Conservation (phyloP, 768 basidiomycete genomes). For the Hebeloma cylindrosporum region DNA sequence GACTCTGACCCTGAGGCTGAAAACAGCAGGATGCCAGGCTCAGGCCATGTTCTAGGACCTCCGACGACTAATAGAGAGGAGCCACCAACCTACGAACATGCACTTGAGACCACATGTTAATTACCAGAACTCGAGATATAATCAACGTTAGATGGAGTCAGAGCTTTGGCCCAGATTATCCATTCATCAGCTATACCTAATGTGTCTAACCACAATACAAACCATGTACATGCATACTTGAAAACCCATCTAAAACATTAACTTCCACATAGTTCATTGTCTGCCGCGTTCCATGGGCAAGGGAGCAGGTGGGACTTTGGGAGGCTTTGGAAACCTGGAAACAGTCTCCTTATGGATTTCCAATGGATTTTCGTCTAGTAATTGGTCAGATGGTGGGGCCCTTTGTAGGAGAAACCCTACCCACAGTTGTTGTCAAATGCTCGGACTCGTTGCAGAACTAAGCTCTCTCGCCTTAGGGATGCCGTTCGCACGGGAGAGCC, state of each 20-base stretch:
- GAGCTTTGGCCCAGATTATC: too few relatives aligned
- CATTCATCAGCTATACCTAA: slow-evolving; percentile 7
- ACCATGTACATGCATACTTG: background rate
- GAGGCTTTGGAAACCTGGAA: slow-evolving; percentile 40
- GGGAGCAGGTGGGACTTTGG: slow-evolving; percentile 31
- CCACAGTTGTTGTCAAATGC: slow-evolving; percentile 29
- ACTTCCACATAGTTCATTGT: slow-evolving; percentile 1
- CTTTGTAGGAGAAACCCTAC: slow-evolving; percentile 1
- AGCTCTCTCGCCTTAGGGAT: slow-evolving; percentile 32
- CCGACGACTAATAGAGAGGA: slow-evolving; percentile 7
- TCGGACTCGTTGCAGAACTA: slow-evolving; percentile 36
- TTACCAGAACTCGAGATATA: too few relatives aligned
- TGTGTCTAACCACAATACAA: slow-evolving; percentile 1
- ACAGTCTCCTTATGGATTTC: slow-evolving; percentile 28
- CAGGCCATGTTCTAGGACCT: slow-evolving; percentile 35
- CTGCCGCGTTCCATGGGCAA: slow-evolving; percentile 21
- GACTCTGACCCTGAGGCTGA: too few relatives aligned
- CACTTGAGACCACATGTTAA: background rate
- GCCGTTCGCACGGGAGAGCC: slow-evolving; percentile 6
- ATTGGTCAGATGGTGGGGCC: background rate
- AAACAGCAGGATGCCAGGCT: slow-evolving; percentile 42
- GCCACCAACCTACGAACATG: slow-evolving; percentile 18
- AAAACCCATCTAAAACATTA: background rate
- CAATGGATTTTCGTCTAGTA: slow-evolving; percentile 9
- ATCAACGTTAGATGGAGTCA: too few relatives aligned